These are phyloP conservation scores for Hygrophila difformis DNA, from an alignment of 257 asterid genomes.

Conservation along the genomic window DNA sequence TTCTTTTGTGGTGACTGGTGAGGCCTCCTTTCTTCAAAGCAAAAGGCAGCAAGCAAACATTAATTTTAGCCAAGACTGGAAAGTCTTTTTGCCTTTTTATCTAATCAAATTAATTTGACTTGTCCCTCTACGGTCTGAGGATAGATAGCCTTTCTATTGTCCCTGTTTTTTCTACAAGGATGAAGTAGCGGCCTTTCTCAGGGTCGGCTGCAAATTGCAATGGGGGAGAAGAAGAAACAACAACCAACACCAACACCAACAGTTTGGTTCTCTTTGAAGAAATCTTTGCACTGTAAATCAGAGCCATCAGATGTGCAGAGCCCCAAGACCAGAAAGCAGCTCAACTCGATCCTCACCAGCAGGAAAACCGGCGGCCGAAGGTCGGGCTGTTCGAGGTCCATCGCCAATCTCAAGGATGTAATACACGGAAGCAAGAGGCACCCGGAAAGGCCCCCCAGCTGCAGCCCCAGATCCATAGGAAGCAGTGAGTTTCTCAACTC, in stretches of 20 bases:
- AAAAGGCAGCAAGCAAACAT: too few relatives aligned
- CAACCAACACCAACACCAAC: conserved; percentile 23
- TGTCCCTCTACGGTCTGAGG: too few relatives aligned
- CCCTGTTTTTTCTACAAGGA: too few relatives aligned
- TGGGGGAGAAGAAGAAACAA: conserved; percentile 36
- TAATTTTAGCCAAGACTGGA: too few relatives aligned
- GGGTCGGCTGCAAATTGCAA: too few relatives aligned
- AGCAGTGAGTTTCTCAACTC: conserved; percentile 59
- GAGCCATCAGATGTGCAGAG: conserved; percentile 49
- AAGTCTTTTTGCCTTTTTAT: too few relatives aligned
- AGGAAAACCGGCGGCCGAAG: conserved; percentile 30
- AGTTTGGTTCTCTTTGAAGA: conserved; percentile 58
- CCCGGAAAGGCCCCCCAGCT: conserved; percentile 40
- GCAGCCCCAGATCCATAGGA: conserved; percentile 78
- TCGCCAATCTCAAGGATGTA: conserved; percentile 57
- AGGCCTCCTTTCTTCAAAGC: too few relatives aligned
- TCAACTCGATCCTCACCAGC: conserved; percentile 2
- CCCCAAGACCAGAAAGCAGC: conserved; percentile 21
- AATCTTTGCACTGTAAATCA: conserved; percentile 59
- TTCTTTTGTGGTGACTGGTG: too few relatives aligned
- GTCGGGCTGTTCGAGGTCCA: conserved; percentile 76
- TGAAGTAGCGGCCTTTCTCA: too few relatives aligned
- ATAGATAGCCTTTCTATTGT: too few relatives aligned
- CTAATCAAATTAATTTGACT: too few relatives aligned
- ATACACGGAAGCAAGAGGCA: conserved; percentile 67